Evolutionary conservation across 306 rosid species (phyloP), one percentile per base, ranked within the genome.

Genomic region (Prunus dulcis): DNA sequence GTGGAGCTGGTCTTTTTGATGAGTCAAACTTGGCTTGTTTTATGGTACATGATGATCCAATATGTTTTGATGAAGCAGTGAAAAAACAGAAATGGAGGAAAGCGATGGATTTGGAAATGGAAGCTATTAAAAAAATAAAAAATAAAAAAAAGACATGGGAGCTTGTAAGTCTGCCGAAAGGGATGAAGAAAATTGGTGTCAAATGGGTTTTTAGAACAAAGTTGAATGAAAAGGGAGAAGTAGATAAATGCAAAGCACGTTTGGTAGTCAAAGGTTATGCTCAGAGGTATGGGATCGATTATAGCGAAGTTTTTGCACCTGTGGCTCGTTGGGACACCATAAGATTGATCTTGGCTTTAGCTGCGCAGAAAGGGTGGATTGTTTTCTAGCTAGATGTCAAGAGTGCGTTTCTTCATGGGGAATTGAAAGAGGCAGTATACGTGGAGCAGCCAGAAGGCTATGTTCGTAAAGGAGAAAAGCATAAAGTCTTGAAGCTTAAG

Each of bases 171-270:
- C 18, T 50, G 18, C 53, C 53, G 18, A 50, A 50, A 50, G 55
- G 55, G 18, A 4, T 50, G 55, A 50, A 50, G 19, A 50, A 50
- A 14, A 50, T 50, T 41, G 55, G 32, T 4, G 32, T 41, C 7
- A 41, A 67, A 23, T 67, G 72, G 68, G 46, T 64, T 19, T 64
- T 64, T 64, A 67, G 20, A 45, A 63, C 68, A 0, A 67, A 43
- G 30, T 14, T 30, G 34, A 30, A 30, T 30, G 34, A 30, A 30
- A 30, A 30, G 34, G 34, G 34, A 30, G 34, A 30, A 8, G 55
- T 67, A 0, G 53, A 67, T 22, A 67, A 43, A 12, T 45, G 49
- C 53, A 67, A 67, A 20, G 72, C 72, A 43, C 32, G 72, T 1
- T 22, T 67, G 32, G 28, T 67, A 27, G 55, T 5, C 0, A 46